A percentile compares a stretch with the other conserved stretches of the same genome.
Evolutionary conservation across 805 yeast species (phyloP).

Genomic region (Saccharomycopsis sp.): DNA sequence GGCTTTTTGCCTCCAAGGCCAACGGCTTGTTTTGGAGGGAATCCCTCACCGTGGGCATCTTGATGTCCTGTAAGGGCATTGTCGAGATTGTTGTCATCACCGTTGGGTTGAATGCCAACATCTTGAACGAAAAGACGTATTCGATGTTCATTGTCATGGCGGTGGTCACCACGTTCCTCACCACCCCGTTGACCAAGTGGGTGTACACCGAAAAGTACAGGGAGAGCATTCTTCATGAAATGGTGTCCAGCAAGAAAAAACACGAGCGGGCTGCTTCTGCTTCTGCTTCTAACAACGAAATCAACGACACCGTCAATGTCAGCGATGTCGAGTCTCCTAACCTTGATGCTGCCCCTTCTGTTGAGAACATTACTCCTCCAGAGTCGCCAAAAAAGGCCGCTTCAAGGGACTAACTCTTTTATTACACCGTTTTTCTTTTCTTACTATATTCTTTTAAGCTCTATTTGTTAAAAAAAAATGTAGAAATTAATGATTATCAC

Average conservation of each 20-base stretch:
- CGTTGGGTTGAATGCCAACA: conserved; percentile 64
- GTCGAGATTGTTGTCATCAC: conserved; percentile 75
- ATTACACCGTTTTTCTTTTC: not conserved
- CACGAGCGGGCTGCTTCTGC: too few species aligned
- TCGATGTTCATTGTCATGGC: conserved; percentile 85
- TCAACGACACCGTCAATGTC: too few species aligned
- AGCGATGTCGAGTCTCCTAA: too few species aligned
- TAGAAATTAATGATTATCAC: conserved; percentile 38
- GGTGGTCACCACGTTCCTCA: conserved; percentile 63
- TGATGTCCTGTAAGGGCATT: conserved; percentile 86
- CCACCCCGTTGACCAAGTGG: conserved; percentile 62
- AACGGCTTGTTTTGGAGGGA: conserved; percentile 66
- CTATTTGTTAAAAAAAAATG: not conserved
- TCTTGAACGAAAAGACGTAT: conserved; percentile 53
- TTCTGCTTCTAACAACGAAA: too few species aligned
- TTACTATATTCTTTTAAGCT: not conserved
- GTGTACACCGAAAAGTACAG: conserved; percentile 57
- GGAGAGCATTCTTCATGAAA: conserved; percentile 31
- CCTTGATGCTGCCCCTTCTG: too few species aligned
- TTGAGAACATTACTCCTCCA: conserved; percentile 1
- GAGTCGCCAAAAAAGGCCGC: not conserved
- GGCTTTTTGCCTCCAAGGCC: conserved; percentile 51
- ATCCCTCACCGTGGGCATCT: conserved; percentile 63
- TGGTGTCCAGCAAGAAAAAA: conserved; percentile 1
- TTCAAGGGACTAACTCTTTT: not conserved